Conservation (phyloP, 1,284 basidiomycete species). For the Mrakiaceae sp. region DNA sequence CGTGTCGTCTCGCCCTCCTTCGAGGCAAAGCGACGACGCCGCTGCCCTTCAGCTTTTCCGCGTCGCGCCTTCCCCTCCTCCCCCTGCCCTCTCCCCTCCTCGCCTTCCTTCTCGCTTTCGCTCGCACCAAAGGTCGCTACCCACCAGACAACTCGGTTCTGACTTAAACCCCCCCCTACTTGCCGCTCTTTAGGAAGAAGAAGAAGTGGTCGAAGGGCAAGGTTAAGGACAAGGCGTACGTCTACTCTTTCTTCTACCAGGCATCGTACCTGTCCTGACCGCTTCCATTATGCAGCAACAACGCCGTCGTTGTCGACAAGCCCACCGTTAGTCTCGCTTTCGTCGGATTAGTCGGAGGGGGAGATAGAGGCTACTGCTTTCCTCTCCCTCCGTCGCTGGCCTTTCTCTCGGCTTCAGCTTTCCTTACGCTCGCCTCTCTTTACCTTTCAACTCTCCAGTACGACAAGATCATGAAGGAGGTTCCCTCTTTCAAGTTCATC, state of each 20-base stretch:
- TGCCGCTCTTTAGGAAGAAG: slow-evolving; percentile 52
- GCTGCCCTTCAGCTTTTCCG: too few relatives aligned
- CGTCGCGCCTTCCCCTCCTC: too few relatives aligned
- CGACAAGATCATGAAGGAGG: slow-evolving; percentile 98
- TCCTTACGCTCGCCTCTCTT: background rate
- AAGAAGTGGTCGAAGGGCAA: slow-evolving; percentile 99
- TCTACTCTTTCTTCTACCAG: background rate
- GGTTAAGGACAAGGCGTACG: slow-evolving; percentile 88
- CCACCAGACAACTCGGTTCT: too few relatives aligned
- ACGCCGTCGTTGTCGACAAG: slow-evolving; percentile 90
- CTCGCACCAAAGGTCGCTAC: too few relatives aligned
- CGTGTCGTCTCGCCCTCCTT: too few relatives aligned
- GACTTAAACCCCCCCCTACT: too few relatives aligned
- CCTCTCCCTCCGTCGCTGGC: background rate
- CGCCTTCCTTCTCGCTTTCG: too few relatives aligned
- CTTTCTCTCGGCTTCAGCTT: slow-evolving; percentile 21
- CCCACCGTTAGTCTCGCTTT: slow-evolving; percentile 31
- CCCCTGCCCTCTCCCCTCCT: too few relatives aligned
- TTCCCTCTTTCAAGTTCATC: slow-evolving; percentile 99
- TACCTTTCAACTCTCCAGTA: slow-evolving; percentile 41
- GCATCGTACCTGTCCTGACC: background rate
- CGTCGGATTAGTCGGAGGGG: background rate
- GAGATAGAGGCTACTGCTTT: background rate
- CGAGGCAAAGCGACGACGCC: too few relatives aligned
- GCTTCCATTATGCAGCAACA: slow-evolving; percentile 48